Base-by-base conservation (phyloP, 495 filamentous ascomycete genomes). In the Cercophora newfieldiana region DNA sequence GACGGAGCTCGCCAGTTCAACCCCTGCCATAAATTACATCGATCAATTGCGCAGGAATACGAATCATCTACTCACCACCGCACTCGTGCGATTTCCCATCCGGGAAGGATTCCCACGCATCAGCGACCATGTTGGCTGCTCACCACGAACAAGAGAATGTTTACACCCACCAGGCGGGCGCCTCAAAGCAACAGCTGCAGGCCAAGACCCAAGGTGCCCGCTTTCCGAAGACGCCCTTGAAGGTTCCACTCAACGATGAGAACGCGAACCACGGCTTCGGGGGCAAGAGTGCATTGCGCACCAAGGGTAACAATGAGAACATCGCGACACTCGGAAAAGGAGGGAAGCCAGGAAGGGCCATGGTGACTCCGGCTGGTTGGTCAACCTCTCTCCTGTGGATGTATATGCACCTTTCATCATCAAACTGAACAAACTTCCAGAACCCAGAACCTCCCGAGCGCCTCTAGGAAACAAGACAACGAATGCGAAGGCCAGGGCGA, bases 401-500 rank as follows among this genome's bases (percentile, higher is more conserved):
- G 3, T 5, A 16, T 44, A 14, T 2, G 37, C 44, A 37, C 16
- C n/a, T n/a, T n/a, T n/a, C 24, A 8, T 18, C 10, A 10, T 24
- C 26, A 51, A 33, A 8, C n/a, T 1, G 26, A 53, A 18, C 19
- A 26, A 21, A 83, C 67, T 7, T 51, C 44, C 64, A 91, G 90
- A 84, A 51, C 85, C 88, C 54, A 86, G 87, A 48, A 90, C 84
- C 14, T 68, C 24, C 54, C 88, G 93, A 66, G 93, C 95, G 47
- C 89, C 91, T 3, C 78, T 97, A 58, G 96, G 96, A 44, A 84
- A 89, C 81, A 99, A 99, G 78, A 98, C 94, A 0, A 97, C 95
- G 50, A 99, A 99, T 78, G 91, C 90, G 48, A 97, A 95, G 80
- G 84, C 91, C 59, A 91, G 83, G 71, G 84, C 84, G 4, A 83